phyloP scores from a whole-genome alignment of 352 stramenopile species.

The Discostella stelligera region DNA sequence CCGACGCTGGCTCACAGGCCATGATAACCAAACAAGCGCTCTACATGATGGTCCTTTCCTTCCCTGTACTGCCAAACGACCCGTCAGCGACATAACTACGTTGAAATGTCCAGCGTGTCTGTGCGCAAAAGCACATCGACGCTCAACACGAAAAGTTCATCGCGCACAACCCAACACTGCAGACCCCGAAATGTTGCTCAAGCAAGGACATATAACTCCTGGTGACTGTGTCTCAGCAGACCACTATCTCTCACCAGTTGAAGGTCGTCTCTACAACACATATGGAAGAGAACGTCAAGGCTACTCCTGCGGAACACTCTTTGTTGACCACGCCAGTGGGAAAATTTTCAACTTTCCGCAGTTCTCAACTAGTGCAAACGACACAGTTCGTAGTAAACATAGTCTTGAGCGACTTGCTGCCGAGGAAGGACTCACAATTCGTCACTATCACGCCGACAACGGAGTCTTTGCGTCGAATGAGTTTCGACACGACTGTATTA shows the following conservation, averaged over 20 bases:
- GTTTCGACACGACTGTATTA: background rate
- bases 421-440: background rate
- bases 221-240: conserved; percentile 43
- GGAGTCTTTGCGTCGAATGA: background rate
- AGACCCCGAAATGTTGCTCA: background rate
- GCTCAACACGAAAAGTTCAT: too few relatives aligned
- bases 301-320: background rate
- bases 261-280: conserved; percentile 21
- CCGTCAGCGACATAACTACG: background rate
- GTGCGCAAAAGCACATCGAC: background rate
- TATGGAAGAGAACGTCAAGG: conserved; percentile 9
- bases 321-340: too few relatives aligned
- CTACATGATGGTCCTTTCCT: conserved; percentile 12
- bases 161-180: background rate
- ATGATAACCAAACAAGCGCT: background rate
- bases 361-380: background rate
- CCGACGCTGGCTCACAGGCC: background rate
- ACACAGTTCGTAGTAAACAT: conserved; percentile 1
- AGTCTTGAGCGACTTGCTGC: background rate
- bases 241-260: conserved; percentile 32
- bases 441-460: background rate
- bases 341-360: conserved; percentile 4
- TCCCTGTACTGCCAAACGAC: background rate
- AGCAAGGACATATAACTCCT: conserved; percentile 7
- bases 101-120: conserved; percentile 14